Percentiles rank a stretch among this genome's conserved stretches.
phyloP scores from a whole-genome alignment of 2,329 filamentous ascomycete species.

The Madurella fahalii region DNA sequence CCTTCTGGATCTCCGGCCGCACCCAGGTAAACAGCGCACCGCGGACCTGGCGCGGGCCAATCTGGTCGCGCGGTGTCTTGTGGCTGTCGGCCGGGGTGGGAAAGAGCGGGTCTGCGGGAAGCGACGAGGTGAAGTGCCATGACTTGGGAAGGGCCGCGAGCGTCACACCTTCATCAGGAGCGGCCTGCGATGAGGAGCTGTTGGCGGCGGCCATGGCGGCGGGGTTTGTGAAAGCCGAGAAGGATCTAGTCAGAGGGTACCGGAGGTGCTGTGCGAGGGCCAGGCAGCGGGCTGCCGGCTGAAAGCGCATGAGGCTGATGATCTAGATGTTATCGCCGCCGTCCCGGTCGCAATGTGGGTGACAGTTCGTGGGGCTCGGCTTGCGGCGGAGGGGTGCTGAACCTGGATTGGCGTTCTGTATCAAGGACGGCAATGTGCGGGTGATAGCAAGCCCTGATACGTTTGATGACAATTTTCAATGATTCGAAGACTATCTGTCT shows the following conservation, averaged over 20 bases:
- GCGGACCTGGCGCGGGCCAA: slow-evolving; percentile 79
- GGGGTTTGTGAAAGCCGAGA: slow-evolving; percentile 5
- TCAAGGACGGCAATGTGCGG: too few species aligned
- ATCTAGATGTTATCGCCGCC: background rate
- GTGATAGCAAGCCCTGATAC: too few species aligned
- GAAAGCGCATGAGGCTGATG: slow-evolving; percentile 23
- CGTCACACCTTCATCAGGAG: slow-evolving; percentile 31
- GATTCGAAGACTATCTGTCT: background rate
- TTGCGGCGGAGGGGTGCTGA: background rate
- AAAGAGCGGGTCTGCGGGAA: slow-evolving; percentile 74
- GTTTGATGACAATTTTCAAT: too few species aligned
- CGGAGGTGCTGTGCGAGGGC: slow-evolving; percentile 23
- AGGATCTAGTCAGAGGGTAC: slow-evolving; percentile 10
- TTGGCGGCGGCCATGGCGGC: slow-evolving; percentile 18
- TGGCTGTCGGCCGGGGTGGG: slow-evolving; percentile 80
- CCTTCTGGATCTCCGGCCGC: slow-evolving; percentile 66
- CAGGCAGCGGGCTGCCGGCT: slow-evolving; percentile 24
- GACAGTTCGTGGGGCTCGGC: background rate
- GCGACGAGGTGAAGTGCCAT: slow-evolving; percentile 59
- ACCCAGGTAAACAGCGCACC: slow-evolving; percentile 88
- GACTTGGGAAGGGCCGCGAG: slow-evolving; percentile 59
- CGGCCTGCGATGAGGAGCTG: background rate
- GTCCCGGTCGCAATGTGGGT: background rate
- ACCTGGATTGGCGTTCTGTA: too few species aligned
- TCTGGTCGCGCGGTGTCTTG: slow-evolving; percentile 68